phyloP scores from a whole-genome alignment of 108 stramenopile species.

The Cyclotella kingstonii region DNA sequence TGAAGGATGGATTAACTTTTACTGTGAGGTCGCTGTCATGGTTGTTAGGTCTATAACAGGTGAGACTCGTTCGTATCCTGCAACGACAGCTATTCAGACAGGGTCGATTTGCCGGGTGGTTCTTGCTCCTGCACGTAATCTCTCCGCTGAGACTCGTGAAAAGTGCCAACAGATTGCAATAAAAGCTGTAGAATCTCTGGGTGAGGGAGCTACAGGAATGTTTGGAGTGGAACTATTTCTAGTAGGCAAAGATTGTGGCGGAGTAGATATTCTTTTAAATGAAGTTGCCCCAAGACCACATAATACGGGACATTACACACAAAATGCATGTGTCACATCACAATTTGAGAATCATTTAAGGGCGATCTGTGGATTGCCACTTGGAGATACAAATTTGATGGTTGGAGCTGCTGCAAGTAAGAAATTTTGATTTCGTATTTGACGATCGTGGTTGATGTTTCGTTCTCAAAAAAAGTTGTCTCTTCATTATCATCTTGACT shows the following conservation, averaged over 20 bases:
- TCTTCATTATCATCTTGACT: constrained; percentile 2
- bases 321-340: constrained; percentile 92
- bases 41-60: constrained; percentile 81
- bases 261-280: constrained; percentile 85
- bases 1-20: constrained; percentile 94
- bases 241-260: constrained; percentile 49
- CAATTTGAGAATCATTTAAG: constrained; percentile 99
- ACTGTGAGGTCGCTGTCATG: constrained; percentile 96
- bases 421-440: constrained; percentile 7
- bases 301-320: constrained; percentile 99
- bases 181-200: constrained; percentile 76
- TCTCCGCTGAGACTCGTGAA: constrained; percentile 55
- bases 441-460: neutral
- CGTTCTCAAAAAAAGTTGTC: constrained; percentile 2
- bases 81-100: constrained; percentile 95
- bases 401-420: constrained; percentile 84
- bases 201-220: constrained; percentile 85
- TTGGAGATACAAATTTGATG: constrained; percentile 83
- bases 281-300: constrained; percentile 98
- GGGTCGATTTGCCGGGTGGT: constrained; percentile 95
- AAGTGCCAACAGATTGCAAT: constrained; percentile 69
- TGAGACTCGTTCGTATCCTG: constrained; percentile 83
- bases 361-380: constrained; percentile 89
- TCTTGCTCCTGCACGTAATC: constrained; percentile 77
- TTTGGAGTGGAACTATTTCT: constrained; percentile 98